Conservation (phyloP, 345 rosid species). For the Litchi chinensis region DNA sequence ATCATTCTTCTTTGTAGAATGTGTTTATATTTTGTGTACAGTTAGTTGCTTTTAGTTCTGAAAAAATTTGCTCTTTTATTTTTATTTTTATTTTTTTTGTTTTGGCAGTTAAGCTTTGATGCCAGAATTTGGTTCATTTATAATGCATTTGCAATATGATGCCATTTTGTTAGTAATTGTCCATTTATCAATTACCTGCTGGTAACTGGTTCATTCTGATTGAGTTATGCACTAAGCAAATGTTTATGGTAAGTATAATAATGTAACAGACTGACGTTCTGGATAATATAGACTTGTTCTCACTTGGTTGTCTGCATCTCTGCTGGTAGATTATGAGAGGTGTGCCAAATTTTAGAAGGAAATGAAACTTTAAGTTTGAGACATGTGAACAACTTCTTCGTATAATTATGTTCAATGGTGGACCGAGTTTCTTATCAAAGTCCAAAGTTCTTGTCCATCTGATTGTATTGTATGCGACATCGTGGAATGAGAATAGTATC, state of each 20-base stretch:
- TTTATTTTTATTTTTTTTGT: background rate
- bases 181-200: background rate
- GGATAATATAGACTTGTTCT: background rate
- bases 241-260: too few relatives aligned
- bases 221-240: background rate
- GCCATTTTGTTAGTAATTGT: background rate
- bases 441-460: background rate
- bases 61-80: background rate
- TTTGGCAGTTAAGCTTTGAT: background rate
- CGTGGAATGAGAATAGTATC: background rate
- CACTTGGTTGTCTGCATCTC: background rate
- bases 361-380: background rate
- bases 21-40: constrained; percentile 16
- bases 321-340: background rate
- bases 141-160: background rate
- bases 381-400: background rate
- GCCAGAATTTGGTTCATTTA: background rate
- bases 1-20: constrained; percentile 13
- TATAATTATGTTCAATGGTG: too few relatives aligned
- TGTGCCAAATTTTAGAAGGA: background rate
- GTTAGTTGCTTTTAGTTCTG: background rate
- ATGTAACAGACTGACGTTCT: background rate
- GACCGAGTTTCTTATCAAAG: background rate
- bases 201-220: background rate
- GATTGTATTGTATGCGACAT: background rate